Evolutionary conservation across 352 stramenopile genomes (phyloP).

Genomic region (Globisporangium paroecandrum): DNA sequence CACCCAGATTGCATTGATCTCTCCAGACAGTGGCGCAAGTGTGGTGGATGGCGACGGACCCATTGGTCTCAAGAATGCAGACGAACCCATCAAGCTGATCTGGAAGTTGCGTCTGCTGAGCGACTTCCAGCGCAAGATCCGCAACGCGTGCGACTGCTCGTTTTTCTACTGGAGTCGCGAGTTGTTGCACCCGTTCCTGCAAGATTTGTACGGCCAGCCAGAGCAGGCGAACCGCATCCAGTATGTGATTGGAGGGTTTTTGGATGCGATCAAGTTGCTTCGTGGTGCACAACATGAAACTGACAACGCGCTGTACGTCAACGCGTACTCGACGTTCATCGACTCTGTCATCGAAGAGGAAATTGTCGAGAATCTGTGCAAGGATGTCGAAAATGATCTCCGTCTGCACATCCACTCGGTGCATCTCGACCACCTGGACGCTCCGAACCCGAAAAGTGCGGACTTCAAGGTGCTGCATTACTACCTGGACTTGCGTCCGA

Average conservation of each 20-base stretch:
- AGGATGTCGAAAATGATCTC: constrained; percentile 93
- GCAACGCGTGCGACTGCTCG: constrained; percentile 86
- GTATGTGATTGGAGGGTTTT: constrained; percentile 77
- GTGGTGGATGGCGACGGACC: constrained; percentile 34
- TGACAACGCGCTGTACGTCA: constrained; percentile 66
- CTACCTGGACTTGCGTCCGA: constrained; percentile 82
- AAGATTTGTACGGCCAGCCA: constrained; percentile 74
- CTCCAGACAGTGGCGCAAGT: constrained; percentile 34
- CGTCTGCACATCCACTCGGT: constrained; percentile 88
- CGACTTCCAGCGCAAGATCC: constrained; percentile 87
- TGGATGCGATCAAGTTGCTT: constrained; percentile 73
- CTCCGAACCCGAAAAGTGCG: constrained; percentile 77
- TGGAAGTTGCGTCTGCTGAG: constrained; percentile 85
- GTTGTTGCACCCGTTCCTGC: constrained; percentile 82
- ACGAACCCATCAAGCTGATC: constrained; percentile 77
- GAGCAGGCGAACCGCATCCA: constrained; percentile 83
- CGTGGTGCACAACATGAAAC: constrained; percentile 74
- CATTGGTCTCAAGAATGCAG: constrained; percentile 56
- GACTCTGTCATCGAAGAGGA: constrained; percentile 83
- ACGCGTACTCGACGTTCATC: constrained; percentile 74
- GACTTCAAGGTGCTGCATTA: constrained; percentile 84
- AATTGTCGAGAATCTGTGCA: constrained; percentile 87
- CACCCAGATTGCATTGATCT: constrained; percentile 78
- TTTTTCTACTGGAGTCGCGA: constrained; percentile 94
- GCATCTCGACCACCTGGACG: constrained; percentile 83